These are phyloP conservation scores for Saitozyma sp. DNA, from an alignment of 768 basidiomycete genomes.

Conservation along the genomic window DNA sequence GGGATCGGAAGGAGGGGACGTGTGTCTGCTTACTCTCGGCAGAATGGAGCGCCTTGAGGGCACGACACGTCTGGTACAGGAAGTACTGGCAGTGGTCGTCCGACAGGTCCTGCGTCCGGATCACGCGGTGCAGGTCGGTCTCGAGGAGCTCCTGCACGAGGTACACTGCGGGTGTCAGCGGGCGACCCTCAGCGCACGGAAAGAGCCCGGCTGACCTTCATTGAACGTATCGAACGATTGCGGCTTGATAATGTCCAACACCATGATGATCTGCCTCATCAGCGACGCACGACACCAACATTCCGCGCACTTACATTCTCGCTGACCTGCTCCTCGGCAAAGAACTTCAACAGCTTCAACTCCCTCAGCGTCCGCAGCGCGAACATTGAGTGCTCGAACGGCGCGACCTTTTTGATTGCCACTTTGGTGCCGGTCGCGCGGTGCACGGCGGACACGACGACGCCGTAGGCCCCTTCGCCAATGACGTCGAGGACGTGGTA, in stretches of 20 bases:
- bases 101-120: conserved; percentile 88
- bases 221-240: conserved; percentile 77
- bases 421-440: conserved; percentile 83
- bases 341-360: conserved; percentile 72
- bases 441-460: conserved; percentile 83
- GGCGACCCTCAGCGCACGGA: conserved; percentile 44
- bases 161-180: conserved; percentile 45
- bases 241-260: conserved; percentile 84
- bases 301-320: conserved; percentile 37
- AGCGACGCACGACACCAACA: too few relatives aligned
- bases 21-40: conserved; percentile 61
- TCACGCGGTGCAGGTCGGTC: conserved; percentile 95
- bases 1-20: not conserved
- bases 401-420: conserved; percentile 94
- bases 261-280: conserved; percentile 72
- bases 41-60: conserved; percentile 91
- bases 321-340: conserved; percentile 39
- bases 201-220: conserved; percentile 61
- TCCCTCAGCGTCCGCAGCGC: conserved; percentile 83
- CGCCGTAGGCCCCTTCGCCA: conserved; percentile 74
- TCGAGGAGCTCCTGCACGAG: conserved; percentile 90
- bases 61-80: conserved; percentile 86
- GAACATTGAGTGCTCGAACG: conserved; percentile 95
- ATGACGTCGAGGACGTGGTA: conserved; percentile 51
- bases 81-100: conserved; percentile 94